These are phyloP conservation scores for Ichthyophthirius multifiliis DNA, from an alignment of 169 alveolate genomes.

Conservation along the genomic window DNA sequence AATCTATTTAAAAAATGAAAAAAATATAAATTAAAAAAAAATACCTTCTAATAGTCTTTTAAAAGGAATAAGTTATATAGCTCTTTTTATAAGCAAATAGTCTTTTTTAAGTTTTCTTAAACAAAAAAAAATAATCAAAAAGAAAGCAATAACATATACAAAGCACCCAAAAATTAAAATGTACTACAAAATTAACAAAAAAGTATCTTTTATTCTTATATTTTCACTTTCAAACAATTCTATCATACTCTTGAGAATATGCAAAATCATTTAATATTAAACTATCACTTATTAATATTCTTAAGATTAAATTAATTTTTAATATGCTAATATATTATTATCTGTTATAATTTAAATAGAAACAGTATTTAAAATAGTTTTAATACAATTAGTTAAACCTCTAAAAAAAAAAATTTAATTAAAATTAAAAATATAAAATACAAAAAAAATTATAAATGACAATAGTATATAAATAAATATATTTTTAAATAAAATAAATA, in stretches of 20 bases:
- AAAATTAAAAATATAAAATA: too few relatives aligned
- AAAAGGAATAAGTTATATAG: not conserved
- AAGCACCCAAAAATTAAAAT: not conserved
- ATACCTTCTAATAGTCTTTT: not conserved
- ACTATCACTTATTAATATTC: not conserved
- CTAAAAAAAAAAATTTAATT: too few relatives aligned
- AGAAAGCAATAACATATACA: not conserved
- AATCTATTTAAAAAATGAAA: not conserved
- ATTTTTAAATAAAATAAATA: too few relatives aligned
- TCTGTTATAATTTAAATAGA: not conserved
- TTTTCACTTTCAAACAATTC: not conserved
- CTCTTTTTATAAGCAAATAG: not conserved
- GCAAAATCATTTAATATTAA: not conserved
- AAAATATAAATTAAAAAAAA: not conserved
- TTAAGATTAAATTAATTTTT: not conserved
- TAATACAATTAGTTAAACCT: not conserved
- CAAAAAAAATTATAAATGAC: too few relatives aligned
- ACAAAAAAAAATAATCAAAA: not conserved
- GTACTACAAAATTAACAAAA: not conserved
- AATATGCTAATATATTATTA: not conserved
- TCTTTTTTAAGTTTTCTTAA: not conserved
- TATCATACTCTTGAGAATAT: not conserved
- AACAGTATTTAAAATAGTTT: not conserved
- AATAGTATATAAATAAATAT: too few relatives aligned
- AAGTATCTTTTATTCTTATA: not conserved